These are phyloP conservation scores for Helichrysum umbraculigerum DNA, from an alignment of 129 eudicot species.

Conservation along the genomic window DNA sequence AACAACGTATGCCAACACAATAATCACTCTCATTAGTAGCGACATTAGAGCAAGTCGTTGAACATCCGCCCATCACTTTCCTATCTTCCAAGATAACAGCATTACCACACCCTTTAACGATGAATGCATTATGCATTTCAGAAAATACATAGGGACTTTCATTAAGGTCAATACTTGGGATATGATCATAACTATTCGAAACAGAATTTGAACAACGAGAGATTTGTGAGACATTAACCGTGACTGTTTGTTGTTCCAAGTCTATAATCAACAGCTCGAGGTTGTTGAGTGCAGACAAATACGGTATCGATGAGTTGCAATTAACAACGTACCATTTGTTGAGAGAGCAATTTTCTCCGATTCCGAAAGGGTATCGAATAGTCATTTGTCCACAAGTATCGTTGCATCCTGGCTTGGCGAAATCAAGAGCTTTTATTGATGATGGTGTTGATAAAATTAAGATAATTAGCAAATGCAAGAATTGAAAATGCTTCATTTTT, in stretches of 20 bases:
- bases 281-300: conserved; percentile 20
- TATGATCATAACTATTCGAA: too few relatives aligned
- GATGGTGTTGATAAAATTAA: too few relatives aligned
- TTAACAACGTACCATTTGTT: conserved; percentile 24
- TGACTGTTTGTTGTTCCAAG: conserved; percentile 18
- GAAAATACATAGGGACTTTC: too few relatives aligned
- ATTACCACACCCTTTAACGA: too few relatives aligned
- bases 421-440: too few relatives aligned
- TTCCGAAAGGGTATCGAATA: conserved; percentile 27
- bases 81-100: too few relatives aligned
- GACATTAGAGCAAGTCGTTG: conserved; percentile 14
- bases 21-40: neutral
- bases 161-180: too few relatives aligned
- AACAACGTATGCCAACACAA: conserved; percentile 28
- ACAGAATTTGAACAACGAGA: too few relatives aligned
- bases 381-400: conserved; percentile 22
- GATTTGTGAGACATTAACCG: neutral
- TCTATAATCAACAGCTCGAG: conserved; percentile 14
- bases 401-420: conserved; percentile 5
- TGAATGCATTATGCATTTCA: too few relatives aligned
- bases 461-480: too few relatives aligned
- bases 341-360: conserved; percentile 19
- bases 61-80: conserved; percentile 15
- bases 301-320: conserved; percentile 28
- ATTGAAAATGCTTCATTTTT: too few relatives aligned